A percentile compares a stretch with the other conserved stretches of the same genome.
phyloP scores from a whole-genome alignment of 768 basidiomycete genomes.

The Imleria badia region DNA sequence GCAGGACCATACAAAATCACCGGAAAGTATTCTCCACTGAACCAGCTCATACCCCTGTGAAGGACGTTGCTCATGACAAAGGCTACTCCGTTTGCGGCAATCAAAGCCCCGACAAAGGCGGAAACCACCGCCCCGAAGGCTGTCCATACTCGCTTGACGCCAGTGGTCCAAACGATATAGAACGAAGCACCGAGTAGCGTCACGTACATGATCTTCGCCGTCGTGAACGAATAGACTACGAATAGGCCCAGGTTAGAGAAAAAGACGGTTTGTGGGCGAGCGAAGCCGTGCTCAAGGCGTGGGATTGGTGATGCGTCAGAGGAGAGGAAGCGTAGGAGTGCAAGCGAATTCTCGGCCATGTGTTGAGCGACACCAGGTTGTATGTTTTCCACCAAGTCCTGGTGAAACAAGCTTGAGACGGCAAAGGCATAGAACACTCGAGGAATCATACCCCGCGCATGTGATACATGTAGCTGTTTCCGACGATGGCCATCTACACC shows the following conservation, averaged over 20 bases:
- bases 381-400: constrained; percentile 82
- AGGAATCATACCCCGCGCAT: constrained; percentile 69
- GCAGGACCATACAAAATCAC: constrained; percentile 75
- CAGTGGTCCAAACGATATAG: constrained; percentile 38
- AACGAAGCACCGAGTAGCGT: constrained; percentile 48
- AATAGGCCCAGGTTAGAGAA: constrained; percentile 69
- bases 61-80: constrained; percentile 60
- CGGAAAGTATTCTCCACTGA: constrained; percentile 62
- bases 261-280: constrained; percentile 69
- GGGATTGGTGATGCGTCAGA: constrained; percentile 70
- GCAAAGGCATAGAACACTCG: not conserved
- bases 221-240: constrained; percentile 71
- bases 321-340: constrained; percentile 73
- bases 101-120: constrained; percentile 55
- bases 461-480: constrained; percentile 92
- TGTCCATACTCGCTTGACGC: constrained; percentile 32
- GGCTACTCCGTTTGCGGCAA: constrained; percentile 72
- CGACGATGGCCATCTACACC: constrained; percentile 83
- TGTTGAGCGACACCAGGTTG: constrained; percentile 83
- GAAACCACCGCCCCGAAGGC: constrained; percentile 49
- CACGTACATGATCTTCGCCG: constrained; percentile 65
- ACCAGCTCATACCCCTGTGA: constrained; percentile 83
- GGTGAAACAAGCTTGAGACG: not conserved
- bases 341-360: constrained; percentile 87
- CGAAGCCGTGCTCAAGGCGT: constrained; percentile 49